phyloP scores from a whole-genome alignment of 2,329 filamentous ascomycete genomes.

The Neofusicoccum parvum region DNA sequence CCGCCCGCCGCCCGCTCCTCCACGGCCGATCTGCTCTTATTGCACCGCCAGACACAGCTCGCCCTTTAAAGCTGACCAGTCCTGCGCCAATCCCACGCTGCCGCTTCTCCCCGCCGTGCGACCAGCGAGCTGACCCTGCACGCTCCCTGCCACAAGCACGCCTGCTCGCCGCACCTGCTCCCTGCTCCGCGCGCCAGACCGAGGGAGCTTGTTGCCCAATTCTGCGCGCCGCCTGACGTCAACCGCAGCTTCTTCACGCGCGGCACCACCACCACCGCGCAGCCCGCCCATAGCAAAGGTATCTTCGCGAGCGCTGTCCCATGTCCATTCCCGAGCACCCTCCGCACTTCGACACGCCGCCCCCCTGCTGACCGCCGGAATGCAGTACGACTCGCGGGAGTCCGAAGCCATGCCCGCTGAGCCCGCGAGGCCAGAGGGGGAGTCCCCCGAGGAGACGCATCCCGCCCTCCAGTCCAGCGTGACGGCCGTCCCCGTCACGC shows the following conservation, averaged over 20 bases:
- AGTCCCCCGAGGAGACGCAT: constrained; percentile 34
- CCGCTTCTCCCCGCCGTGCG: too few relatives aligned
- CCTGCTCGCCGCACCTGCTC: not conserved
- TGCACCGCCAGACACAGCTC: not conserved
- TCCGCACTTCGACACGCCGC: not conserved
- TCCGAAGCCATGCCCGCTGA: constrained; percentile 11
- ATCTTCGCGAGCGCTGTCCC: not conserved
- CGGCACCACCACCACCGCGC: not conserved
- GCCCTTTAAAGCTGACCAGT: constrained; percentile 1
- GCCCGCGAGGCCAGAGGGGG: constrained; percentile 21
- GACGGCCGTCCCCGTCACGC: constrained; percentile 47
- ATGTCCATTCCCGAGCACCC: not conserved
- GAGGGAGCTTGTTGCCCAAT: not conserved
- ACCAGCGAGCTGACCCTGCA: not conserved
- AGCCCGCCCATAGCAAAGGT: not conserved
- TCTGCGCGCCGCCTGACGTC: constrained; percentile 11
- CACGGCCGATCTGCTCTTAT: constrained; percentile 15
- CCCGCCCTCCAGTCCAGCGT: constrained; percentile 42
- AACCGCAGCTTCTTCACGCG: constrained; percentile 2
- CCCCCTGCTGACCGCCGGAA: not conserved
- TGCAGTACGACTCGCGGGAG: not conserved
- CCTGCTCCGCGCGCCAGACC: not conserved
- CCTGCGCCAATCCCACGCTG: constrained; percentile 3
- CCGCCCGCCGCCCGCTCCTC: not conserved
- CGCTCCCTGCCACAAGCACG: not conserved